Conservation (phyloP, 139 green algal species). For the Diplosphaera chodatii region DNA sequence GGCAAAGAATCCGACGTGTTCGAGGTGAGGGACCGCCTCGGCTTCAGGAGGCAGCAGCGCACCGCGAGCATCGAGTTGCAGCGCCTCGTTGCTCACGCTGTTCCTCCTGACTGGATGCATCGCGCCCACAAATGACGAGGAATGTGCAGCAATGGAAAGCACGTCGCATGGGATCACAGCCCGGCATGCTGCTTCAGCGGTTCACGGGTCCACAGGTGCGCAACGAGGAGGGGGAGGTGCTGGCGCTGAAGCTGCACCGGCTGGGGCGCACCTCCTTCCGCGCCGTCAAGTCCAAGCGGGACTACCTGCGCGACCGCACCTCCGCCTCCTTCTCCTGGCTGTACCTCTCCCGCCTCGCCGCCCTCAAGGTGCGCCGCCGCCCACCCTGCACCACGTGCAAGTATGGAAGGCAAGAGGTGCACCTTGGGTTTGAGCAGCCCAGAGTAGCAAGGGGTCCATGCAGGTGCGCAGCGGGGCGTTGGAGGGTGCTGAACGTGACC, state of each 20-base stretch:
- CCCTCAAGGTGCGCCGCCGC: slow-evolving; percentile 55
- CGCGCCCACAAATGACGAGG: too few relatives aligned
- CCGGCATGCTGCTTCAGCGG: background rate
- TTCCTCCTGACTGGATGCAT: too few relatives aligned
- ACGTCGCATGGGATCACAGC: too few relatives aligned
- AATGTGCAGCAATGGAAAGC: too few relatives aligned
- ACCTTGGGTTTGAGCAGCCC: too few relatives aligned
- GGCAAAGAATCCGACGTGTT: slow-evolving; percentile 97
- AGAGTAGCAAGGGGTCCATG: too few relatives aligned
- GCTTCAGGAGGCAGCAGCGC: background rate
- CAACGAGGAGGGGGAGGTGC: slow-evolving; percentile 72
- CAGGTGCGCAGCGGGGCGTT: too few relatives aligned
- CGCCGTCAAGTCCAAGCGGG: slow-evolving; percentile 92
- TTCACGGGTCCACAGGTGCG: slow-evolving; percentile 30
- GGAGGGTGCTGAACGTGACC: too few relatives aligned
- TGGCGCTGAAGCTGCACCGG: slow-evolving; percentile 94
- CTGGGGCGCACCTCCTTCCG: slow-evolving; percentile 95
- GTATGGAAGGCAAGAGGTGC: too few relatives aligned
- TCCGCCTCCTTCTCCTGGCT: slow-evolving; percentile 64
- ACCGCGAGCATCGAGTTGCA: too few relatives aligned
- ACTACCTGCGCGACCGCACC: slow-evolving; percentile 78
- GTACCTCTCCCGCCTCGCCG: slow-evolving; percentile 89
- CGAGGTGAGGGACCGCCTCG: slow-evolving; percentile 46
- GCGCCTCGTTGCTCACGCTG: too few relatives aligned
- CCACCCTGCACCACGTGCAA: too few relatives aligned